Evolutionary conservation across 1,284 basidiomycete species (phyloP), one percentile per base, ranked within the genome.

Genomic region (Pterulicium gracile): DNA sequence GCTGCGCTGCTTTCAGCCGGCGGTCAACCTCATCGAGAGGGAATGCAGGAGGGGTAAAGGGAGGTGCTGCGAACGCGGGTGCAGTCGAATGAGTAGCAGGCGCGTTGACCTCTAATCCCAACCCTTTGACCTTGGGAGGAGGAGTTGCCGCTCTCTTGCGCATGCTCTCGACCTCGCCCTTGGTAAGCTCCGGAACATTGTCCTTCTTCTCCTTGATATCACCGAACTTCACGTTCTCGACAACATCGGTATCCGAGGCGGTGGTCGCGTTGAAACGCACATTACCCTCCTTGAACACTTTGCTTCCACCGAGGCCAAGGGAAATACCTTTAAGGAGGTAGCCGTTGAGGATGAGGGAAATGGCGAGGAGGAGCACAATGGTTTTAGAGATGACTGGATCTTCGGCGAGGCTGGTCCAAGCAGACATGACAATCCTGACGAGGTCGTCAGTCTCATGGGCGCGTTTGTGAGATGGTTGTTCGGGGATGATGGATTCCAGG

Each of bases 351-450:
- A 86, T 79, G 52, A 98, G 84, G 52, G 86, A 91, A 54, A 95
- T 77, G 2, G 81, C 85, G 24, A 99, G 79, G 14, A 88, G 73
- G 46, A 93, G 72, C 47, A 97, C 88, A 56, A 98, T 95, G 89
- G 91, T 96, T 69, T 98, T 98, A 58, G 81, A 86, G 54, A 98
- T 69, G 47, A 98, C 80, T 0, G 95, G 95, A 60, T 98, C 95
- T 23, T 92, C 92, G 46, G 97, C 92, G 52, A 98, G 79, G n/a
- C 73, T 70, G 4, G 90, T 91, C 95, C 94, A 98, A n/a, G 80
- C 77, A 34, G 79, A 81, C 86, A 97, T 90, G 69, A 96, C 92
- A 51, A 79, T 75, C 53, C 96, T 92, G 51, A 68, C 34, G 43
- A 55, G 52, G 22, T 55, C 55, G 41, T 55, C 47, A 34, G 49